Conservation (phyloP, 2,329 filamentous ascomycete species). For the Gremmenia infestans region DNA sequence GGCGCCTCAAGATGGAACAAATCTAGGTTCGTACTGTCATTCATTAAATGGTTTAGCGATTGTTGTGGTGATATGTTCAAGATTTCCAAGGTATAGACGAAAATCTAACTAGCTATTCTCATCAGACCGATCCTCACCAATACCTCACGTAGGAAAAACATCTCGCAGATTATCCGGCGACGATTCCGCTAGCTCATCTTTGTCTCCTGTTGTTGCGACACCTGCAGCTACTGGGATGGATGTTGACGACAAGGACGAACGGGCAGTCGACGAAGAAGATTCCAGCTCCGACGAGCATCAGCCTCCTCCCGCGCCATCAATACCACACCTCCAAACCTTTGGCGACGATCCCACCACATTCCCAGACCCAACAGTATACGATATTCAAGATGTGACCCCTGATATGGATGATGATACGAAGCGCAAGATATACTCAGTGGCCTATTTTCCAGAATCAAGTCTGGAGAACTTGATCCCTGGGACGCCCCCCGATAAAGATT, state of each 20-base stretch:
- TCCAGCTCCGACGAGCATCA: slow-evolving; percentile 53
- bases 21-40: slow-evolving; percentile 44
- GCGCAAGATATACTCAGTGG: slow-evolving; percentile 83
- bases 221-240: slow-evolving; percentile 45
- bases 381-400: slow-evolving; percentile 71
- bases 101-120: background rate
- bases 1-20: slow-evolving; percentile 58
- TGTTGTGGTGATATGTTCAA: background rate
- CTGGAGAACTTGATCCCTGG: slow-evolving; percentile 82
- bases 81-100: background rate
- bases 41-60: background rate
- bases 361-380: slow-evolving; percentile 86
- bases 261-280: slow-evolving; percentile 43
- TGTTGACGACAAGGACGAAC: slow-evolving; percentile 47
- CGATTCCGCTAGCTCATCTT: slow-evolving; percentile 54
- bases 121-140: slow-evolving; percentile 21
- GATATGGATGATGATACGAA: slow-evolving; percentile 82
- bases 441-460: slow-evolving; percentile 74
- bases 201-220: slow-evolving; percentile 50
- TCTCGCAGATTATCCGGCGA: slow-evolving; percentile 23
- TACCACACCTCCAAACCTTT: slow-evolving; percentile 73
- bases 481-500: slow-evolving; percentile 87
- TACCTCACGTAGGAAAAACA: slow-evolving; percentile 16
- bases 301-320: slow-evolving; percentile 53
- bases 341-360: slow-evolving; percentile 90